A percentile compares a stretch with the other conserved stretches of the same genome.
Conservation (phyloP, 148 eudicot species). For the Camellia japonica region DNA sequence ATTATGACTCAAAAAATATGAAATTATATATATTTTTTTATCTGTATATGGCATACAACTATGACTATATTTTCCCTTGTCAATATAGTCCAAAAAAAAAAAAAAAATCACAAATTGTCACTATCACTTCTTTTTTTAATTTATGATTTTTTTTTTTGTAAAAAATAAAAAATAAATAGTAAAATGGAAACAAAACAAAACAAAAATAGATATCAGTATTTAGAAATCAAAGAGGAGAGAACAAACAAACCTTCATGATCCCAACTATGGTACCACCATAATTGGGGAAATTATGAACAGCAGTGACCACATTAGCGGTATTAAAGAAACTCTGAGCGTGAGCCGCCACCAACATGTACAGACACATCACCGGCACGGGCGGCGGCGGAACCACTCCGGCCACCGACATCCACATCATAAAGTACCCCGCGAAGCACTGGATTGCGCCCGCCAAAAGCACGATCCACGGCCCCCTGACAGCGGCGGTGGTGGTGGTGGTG, state of each 20-base stretch:
- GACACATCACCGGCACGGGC: constrained; percentile 52
- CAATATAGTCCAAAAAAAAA: too few species aligned
- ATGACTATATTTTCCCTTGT: too few species aligned
- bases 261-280: constrained; percentile 84
- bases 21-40: too few species aligned
- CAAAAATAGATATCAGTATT: too few species aligned
- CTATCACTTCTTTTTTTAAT: too few species aligned
- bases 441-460: constrained; percentile 61
- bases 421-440: constrained; percentile 77
- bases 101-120: too few species aligned
- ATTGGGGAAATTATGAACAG: constrained; percentile 64
- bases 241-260: constrained; percentile 74
- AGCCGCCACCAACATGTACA: constrained; percentile 71
- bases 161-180: too few species aligned
- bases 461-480: constrained; percentile 47
- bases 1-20: too few species aligned
- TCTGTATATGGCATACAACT: too few species aligned
- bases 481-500: background rate
- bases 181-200: too few species aligned
- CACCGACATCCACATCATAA: constrained; percentile 73
- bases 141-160: too few species aligned
- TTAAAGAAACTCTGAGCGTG: constrained; percentile 92
- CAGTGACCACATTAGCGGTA: constrained; percentile 84
- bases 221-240: too few species aligned
- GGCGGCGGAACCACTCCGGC: constrained; percentile 48